Base-by-base conservation (phyloP, 129 eudicot genomes). In the Mikania micrantha region DNA sequence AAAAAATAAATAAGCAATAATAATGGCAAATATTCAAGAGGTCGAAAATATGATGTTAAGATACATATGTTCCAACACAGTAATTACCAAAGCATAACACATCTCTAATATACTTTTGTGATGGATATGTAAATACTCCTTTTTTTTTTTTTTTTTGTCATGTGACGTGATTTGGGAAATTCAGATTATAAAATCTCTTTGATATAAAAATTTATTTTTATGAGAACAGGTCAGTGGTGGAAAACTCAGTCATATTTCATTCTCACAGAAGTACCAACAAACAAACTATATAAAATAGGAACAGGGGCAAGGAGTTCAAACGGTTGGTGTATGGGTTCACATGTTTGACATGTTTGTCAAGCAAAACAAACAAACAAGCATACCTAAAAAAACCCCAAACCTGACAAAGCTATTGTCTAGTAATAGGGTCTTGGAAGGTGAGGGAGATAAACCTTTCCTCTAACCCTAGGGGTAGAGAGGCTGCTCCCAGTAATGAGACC, bases 21-120 rank as follows among this genome's bases (percentile, higher is more conserved):
- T 52, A 73, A 73, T 50, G 32, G 38, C 27, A 50, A 41, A 24
- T 62, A 25, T 16, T 36, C 54, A 58, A 59, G 10, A 59, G 44
- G 49, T 13, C 24, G 47, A 59, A 69, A 22, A 40, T 39, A 40
- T 21, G 31, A 9, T 25, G 15, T 24, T n/a, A 9, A 60, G 47
- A 21, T 34, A 7, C 9, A 21, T 21, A 50, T 50, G 63, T 50
- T 40, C 44, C 19, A 17, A 53, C 39, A 34, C 28, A 15, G 63
- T 34, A 13, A 69, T 53, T n/a, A 25, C 15, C 28, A 70, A 40
- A 39, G 38, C 22, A 53, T 54, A 4, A 38, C 25, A 69, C 12
- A 2, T 12, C 3, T 39, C 44, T 8, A 12, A 1, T 8, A 40
- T 40, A 40, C 15, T 40, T 13, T 40, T 40, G 19, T 15, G 59